phyloP scores from a whole-genome alignment of 2,329 filamentous ascomycete genomes.

The Scopulariopsis brevicaulis region DNA sequence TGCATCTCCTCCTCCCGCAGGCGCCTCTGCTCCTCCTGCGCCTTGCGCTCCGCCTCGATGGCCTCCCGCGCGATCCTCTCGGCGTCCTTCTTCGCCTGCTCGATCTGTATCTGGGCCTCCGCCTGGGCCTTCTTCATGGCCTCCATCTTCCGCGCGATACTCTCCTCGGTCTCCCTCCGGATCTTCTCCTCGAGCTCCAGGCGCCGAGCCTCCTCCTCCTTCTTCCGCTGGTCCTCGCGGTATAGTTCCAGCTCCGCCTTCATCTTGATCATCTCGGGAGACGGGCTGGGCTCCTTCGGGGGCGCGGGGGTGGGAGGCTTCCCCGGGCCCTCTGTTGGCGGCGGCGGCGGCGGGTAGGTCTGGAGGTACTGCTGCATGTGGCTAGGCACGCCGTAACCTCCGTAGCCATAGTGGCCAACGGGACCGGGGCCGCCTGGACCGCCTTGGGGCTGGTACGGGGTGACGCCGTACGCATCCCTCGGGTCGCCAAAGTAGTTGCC shows the following conservation, averaged over 20 bases:
- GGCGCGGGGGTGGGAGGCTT: constrained; percentile 22
- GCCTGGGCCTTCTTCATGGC: constrained; percentile 31
- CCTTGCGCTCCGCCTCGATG: constrained; percentile 27
- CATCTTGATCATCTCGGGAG: constrained; percentile 46
- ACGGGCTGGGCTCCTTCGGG: constrained; percentile 23
- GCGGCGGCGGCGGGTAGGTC: constrained; percentile 25
- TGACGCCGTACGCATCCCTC: constrained; percentile 6
- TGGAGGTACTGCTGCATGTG: constrained; percentile 28
- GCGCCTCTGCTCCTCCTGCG: constrained; percentile 23
- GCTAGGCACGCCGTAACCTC: constrained; percentile 16
- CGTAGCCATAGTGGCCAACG: constrained; percentile 4
- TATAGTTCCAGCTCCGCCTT: constrained; percentile 45
- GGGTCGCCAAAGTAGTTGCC: constrained; percentile 5
- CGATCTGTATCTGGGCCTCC: constrained; percentile 20
- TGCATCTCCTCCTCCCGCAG: constrained; percentile 25
- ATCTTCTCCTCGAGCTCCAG: constrained; percentile 31
- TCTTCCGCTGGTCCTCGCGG: constrained; percentile 31
- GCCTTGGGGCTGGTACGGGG: constrained; percentile 5
- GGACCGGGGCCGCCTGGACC: too few relatives aligned
- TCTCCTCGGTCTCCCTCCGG: constrained; percentile 32
- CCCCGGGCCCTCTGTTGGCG: constrained; percentile 24
- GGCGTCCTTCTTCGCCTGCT: constrained; percentile 24
- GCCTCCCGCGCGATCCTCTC: constrained; percentile 26
- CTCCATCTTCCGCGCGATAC: constrained; percentile 27
- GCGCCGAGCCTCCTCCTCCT: constrained; percentile 31